Base-by-base conservation (phyloP, 1,284 basidiomycete genomes). In the Trametes hirsuta region DNA sequence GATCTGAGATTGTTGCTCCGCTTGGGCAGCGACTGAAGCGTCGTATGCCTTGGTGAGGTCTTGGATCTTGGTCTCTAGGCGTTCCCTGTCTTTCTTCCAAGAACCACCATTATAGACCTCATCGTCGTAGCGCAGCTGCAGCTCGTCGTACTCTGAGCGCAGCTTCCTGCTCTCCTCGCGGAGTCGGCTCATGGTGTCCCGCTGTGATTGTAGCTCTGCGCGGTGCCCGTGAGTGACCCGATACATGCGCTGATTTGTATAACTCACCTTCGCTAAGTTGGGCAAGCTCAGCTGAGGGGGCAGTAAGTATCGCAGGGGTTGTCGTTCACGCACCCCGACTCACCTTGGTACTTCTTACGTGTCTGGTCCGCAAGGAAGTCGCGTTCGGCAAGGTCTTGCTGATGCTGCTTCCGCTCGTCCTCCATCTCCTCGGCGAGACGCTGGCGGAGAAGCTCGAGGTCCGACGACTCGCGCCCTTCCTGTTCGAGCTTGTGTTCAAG, bases 61-160 rank as follows among this genome's bases (percentile, higher is more conserved):
- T 9, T 73, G 73, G 52, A 94, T 91, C 79, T 93, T 93, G 45
- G 85, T 88, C 62, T 95, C 91, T 71, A 94, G 77, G 10, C 91
- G 86, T 62, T 94, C 92, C 71, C 87, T 92, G 75, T 94, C 92
- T 66, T 91, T 90, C 78, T 90, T 91, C 91, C 92, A 94, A 3
- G 88, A 85, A 10, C 87, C 84, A 47, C 87, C 87, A 59, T 83
- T 90, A 72, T 90, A 91, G 1, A 88, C 81, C 67, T 93, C 91
- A 65, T 93, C 88, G 61, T 94, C 90, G 66, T 86, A 87, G 40
- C 85, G 83, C 42, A 89, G 75, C 65, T 91, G 88, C 2, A 94
- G 81, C 55, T 91, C 87, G 60, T 93, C 91, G 54, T 88, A 84
- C 64, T 93, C 87, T 0, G 88, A 88, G 14, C 90, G 86, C 39